phyloP scores from a whole-genome alignment of 2,329 filamentous ascomycete species.

The Orbilia brochopaga region DNA sequence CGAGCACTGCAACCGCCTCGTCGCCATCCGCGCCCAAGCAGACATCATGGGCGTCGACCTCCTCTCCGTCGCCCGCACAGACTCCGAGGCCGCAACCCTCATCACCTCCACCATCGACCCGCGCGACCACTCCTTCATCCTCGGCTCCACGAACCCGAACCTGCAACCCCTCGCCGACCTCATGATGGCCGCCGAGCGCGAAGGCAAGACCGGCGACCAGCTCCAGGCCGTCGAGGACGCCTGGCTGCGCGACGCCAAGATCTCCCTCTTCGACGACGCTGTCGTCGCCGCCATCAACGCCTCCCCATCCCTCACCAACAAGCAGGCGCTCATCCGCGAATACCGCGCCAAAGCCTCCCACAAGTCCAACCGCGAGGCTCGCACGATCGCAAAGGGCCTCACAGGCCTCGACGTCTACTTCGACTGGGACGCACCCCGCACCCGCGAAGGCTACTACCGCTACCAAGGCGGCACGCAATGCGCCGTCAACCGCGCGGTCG shows the following conservation, averaged over 20 bases:
- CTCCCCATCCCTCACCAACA: constrained; percentile 68
- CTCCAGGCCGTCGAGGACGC: constrained; percentile 91
- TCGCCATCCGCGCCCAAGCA: constrained; percentile 94
- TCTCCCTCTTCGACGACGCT: constrained; percentile 89
- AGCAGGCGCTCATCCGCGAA: constrained; percentile 69
- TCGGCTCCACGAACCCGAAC: constrained; percentile 83
- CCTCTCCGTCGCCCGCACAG: constrained; percentile 88
- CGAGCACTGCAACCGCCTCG: constrained; percentile 97
- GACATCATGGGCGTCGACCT: constrained; percentile 97
- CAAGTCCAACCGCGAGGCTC: constrained; percentile 82
- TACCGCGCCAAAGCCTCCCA: constrained; percentile 75
- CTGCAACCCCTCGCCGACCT: constrained; percentile 86
- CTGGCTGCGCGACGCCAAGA: constrained; percentile 77
- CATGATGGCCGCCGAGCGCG: constrained; percentile 82
- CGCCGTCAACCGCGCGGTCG: constrained; percentile 85
- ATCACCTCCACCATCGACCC: constrained; percentile 96
- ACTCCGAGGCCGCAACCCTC: constrained; percentile 95
- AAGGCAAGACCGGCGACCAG: constrained; percentile 78
- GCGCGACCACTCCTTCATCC: constrained; percentile 91
- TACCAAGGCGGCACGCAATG: constrained; percentile 90
- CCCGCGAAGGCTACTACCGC: constrained; percentile 92
- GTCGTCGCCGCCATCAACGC: constrained; percentile 81
- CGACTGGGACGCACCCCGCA: constrained; percentile 93
- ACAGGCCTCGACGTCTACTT: constrained; percentile 84
- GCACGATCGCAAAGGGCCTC: constrained; percentile 76